Base-by-base conservation (phyloP, 192 early-diverging fungal genomes). In the Martensiomyces pterosporus region DNA sequence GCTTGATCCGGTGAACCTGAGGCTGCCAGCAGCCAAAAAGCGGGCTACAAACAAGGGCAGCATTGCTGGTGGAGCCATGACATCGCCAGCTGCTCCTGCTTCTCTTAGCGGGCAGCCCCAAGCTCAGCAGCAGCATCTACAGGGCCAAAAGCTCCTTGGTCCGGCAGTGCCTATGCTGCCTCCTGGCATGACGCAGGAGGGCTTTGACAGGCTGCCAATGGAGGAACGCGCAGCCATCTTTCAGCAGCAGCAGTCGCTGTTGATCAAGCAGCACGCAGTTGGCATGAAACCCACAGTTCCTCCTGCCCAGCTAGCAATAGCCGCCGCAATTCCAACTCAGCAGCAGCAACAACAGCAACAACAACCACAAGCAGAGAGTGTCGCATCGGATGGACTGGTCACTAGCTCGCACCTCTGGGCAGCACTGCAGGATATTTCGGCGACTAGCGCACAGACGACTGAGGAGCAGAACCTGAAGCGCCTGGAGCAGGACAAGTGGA, bases 401-500 rank as follows among this genome's bases (percentile, higher is more conserved):
- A 17, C 44, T 7, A 62, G 55, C 40, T 55, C 54, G 13, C 32
- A 58, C 12, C 33, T 68, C 21, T 10, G 47, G 49, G 59, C 67
- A 0, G 49, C 67, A 1, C 39, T 43, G 24, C 59, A 58, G 37
- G 59, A 50, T n/a, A 43, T 51, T 3, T 13, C 34, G 4, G 23
- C 52, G 10, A 35, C 32, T 4, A 27, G 23, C 23, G 23, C 23
- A 12, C 53, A 55, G 49, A 39, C 52, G 8, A 62, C 44, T 1
- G 62, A 61, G 18, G 64, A 67, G 23, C 57, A 58, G 35, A 54
- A 49, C 25, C 51, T 75, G 44, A 40, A 43, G 39, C 42, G 17
- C 2, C 63, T 75, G 41, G 71, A 67, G 37, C 47, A 57, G 43
- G 56, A 67, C 57, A 75, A 75, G 52, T 67, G 64, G 63, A 63